Evolutionary conservation across 208 protist species (phyloP).

Genomic region (Crithidia sp.): DNA sequence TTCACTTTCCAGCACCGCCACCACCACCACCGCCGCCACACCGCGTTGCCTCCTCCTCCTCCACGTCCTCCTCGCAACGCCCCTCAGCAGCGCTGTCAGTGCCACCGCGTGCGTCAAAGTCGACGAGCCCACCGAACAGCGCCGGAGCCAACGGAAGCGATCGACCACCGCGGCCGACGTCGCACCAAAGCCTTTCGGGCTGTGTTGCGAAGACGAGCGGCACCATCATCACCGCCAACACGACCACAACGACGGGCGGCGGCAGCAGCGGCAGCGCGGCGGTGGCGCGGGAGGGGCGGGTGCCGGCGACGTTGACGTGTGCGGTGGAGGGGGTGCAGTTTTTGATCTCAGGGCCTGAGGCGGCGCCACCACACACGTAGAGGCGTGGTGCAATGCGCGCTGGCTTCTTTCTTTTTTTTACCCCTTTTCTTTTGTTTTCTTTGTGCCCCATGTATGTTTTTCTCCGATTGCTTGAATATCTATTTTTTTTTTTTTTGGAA

Average conservation of each 20-base stretch:
- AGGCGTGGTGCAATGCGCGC: not conserved
- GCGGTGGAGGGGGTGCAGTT: constrained; percentile 14
- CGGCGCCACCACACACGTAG: constrained; percentile 19
- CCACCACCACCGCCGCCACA: not conserved
- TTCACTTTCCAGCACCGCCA: not conserved
- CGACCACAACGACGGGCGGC: not conserved
- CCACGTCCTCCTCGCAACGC: not conserved
- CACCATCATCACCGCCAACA: no score
- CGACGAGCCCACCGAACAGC: not conserved
- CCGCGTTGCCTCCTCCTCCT: not conserved
- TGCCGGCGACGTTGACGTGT: constrained; percentile 14
- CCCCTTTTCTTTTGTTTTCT: not conserved
- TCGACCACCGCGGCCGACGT: not conserved
- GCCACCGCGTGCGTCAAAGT: not conserved
- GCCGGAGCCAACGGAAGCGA: not conserved
- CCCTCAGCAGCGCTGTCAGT: not conserved
- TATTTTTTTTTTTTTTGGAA: no score
- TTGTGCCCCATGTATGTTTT: not conserved
- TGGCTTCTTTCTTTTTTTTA: not conserved
- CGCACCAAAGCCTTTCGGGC: not conserved
- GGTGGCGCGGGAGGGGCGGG: not conserved
- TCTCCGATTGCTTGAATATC: no score
- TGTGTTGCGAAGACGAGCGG: not conserved
- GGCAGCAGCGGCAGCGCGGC: constrained; percentile 1
- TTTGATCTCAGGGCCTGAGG: constrained; percentile 12